Evolutionary conservation across 2,329 filamentous ascomycete genomes (phyloP), one percentile per base, ranked within the genome.

Genomic region (Drechslerella stenobrocha): DNA sequence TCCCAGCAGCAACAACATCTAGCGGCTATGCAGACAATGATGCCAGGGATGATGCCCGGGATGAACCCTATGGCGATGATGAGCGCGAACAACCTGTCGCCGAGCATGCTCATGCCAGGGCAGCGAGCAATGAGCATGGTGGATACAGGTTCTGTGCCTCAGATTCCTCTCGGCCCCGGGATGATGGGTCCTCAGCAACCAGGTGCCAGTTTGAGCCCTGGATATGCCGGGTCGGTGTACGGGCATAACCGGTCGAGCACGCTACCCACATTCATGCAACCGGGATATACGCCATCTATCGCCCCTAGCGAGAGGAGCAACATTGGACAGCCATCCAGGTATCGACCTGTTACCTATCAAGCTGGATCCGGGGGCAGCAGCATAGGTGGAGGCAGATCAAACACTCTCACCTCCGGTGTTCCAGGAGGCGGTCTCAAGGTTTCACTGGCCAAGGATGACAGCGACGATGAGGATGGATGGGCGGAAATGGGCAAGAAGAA

Each of bases 301-400:
- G 92, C 93, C 1, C 93, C 93, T 0, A 96, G 90, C 3, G 93
- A 97, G 78, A 87, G 93, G 69, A 97, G 91, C 80, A 97, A 95
- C 75, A 80, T 96, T 69, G 93, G 93, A 13, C 82, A 95, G 52
- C 90, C 93, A 6, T 87, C 89, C 28, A 85, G 93, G 44, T 98
- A 98, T 77, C 84, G 93, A 45, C 90, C 93, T 1, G 92, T 97
- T 0, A 90, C 89, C 0, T 86, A 87, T 40, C 64, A 69, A 44
- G 45, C 46, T 6, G 57, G 58, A 11, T 69, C 64, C 3, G 56
- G 64, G 11, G 46, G 45, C 22, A 69, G 79, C 81, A 56, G 80
- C 79, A 5, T 74, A 76, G 3, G 69, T 4, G 73, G 72, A 2
- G 77, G 77, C 48, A 77, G 78, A 8, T 75, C 78, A 20, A 78